phyloP scores from a whole-genome alignment of 257 asterid species.

The Nicotiana tabacum region DNA sequence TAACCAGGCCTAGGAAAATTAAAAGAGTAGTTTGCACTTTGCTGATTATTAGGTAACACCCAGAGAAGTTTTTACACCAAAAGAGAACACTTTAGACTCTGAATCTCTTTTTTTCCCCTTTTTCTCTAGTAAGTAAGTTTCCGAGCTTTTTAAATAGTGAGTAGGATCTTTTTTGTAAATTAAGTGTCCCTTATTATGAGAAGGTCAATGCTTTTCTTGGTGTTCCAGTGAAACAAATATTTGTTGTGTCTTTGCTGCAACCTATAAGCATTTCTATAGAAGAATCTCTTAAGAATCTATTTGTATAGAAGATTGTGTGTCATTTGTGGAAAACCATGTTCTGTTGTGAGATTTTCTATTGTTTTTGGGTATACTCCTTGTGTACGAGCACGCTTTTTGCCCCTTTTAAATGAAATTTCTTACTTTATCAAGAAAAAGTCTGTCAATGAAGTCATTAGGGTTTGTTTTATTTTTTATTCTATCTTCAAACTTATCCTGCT shows the following conservation, averaged over 20 bases:
- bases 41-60: background rate
- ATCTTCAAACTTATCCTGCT: background rate
- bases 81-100: background rate
- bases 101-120: background rate
- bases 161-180: background rate
- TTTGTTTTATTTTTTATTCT: background rate
- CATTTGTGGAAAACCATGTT: too few relatives aligned
- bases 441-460: background rate
- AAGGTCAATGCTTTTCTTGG: background rate
- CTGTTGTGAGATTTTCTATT: too few relatives aligned
- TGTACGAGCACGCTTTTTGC: too few relatives aligned
- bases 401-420: too few relatives aligned
- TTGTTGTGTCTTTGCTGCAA: background rate
- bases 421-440: background rate
- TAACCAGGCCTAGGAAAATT: background rate
- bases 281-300: background rate
- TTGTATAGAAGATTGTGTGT: too few relatives aligned
- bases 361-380: too few relatives aligned
- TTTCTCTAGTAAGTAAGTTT: background rate
- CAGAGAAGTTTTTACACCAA: background rate
- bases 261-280: background rate
- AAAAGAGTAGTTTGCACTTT: background rate
- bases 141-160: background rate
- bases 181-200: background rate
- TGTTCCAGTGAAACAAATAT: background rate